Conservation (phyloP, 352 stramenopile genomes). For the Phytophthora agathidicida region DNA sequence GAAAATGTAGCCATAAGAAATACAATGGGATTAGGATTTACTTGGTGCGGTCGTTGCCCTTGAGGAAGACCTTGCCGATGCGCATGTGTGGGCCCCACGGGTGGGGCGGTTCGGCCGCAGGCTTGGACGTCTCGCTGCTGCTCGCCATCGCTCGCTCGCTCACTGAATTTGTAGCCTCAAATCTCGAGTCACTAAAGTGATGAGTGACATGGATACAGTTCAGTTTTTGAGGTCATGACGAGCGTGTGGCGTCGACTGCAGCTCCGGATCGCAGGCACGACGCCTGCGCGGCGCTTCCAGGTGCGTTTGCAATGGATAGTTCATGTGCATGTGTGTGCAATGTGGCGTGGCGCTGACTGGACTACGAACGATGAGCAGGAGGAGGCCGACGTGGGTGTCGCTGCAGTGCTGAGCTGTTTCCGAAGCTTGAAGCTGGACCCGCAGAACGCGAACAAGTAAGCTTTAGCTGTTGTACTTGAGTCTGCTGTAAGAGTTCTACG, state of each 20-base stretch:
- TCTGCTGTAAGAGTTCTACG: neutral
- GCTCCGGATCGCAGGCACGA: constrained; percentile 80
- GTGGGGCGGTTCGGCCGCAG: constrained; percentile 46
- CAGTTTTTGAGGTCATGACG: constrained; percentile 47
- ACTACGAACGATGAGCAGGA: constrained; percentile 47
- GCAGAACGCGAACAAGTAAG: constrained; percentile 55
- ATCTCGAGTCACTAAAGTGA: constrained; percentile 12
- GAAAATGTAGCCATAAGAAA: neutral
- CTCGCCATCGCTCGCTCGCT: constrained; percentile 26
- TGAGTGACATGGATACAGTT: constrained; percentile 1
- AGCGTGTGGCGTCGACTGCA: constrained; percentile 75
- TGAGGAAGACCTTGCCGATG: constrained; percentile 88
- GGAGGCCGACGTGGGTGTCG: constrained; percentile 79
- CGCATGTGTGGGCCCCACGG: constrained; percentile 81
- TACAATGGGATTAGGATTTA: constrained; percentile 26
- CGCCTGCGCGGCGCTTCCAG: constrained; percentile 83
- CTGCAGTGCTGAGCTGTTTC: constrained; percentile 81
- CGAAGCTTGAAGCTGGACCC: constrained; percentile 62
- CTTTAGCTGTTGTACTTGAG: neutral
- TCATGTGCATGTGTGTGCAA: neutral
- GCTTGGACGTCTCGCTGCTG: constrained; percentile 26
- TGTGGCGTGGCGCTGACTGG: neutral
- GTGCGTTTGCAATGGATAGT: constrained; percentile 22
- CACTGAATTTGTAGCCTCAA: constrained; percentile 15
- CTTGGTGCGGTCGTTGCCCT: constrained; percentile 89